Evolutionary conservation across 495 filamentous ascomycete genomes (phyloP).

Genomic region (Peziza echinospora): DNA sequence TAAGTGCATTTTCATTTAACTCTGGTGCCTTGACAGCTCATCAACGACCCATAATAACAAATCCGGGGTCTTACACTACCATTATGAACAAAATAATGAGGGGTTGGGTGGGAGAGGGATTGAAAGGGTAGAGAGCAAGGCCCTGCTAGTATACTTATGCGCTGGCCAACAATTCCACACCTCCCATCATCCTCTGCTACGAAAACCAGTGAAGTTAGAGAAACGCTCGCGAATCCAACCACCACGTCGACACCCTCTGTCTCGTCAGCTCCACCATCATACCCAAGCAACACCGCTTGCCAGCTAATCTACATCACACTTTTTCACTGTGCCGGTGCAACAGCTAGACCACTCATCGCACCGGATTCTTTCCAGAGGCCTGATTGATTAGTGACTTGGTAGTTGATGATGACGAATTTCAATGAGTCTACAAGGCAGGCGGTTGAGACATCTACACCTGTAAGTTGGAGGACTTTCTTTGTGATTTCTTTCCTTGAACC

Average conservation of each 20-base stretch:
- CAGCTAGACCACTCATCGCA: not conserved
- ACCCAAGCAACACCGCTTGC: not conserved
- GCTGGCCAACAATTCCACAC: not conserved
- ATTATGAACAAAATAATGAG: not conserved
- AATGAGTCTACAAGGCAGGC: no score
- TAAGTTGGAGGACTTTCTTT: no score
- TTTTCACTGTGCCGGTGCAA: no score
- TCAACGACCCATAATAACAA: not conserved
- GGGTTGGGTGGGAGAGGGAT: not conserved
- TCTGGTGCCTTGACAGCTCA: not conserved
- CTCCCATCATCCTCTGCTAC: not conserved
- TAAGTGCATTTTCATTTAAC: not conserved
- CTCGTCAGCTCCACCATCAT: not conserved
- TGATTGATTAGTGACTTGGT: not conserved
- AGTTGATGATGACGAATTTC: not conserved
- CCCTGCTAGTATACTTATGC: not conserved
- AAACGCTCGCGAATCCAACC: not conserved
- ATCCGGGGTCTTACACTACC: not conserved
- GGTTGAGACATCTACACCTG: not conserved
- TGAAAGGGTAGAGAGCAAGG: no score
- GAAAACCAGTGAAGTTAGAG: not conserved
- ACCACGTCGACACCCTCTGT: not conserved
- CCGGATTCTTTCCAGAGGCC: not conserved
- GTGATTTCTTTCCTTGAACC: no score
- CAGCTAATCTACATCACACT: not conserved